Percentiles rank a stretch among this genome's conserved stretches.
These are phyloP conservation scores for Mesembryanthemum crystallinum DNA, from an alignment of 148 eudicot genomes.

Conservation along the genomic window DNA sequence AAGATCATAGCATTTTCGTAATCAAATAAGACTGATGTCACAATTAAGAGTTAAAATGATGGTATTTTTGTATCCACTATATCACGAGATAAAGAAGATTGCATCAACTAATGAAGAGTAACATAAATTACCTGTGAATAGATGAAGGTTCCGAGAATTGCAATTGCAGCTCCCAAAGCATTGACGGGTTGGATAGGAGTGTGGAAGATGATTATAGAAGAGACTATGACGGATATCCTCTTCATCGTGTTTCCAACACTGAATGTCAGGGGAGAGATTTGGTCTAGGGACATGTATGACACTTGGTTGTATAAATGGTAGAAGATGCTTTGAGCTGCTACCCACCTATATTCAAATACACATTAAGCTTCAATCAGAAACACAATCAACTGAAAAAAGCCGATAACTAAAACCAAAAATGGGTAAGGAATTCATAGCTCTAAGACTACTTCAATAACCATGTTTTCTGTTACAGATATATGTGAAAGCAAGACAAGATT, in stretches of 20 bases:
- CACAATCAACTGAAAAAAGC: background rate
- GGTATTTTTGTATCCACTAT: too few species aligned
- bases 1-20: too few species aligned
- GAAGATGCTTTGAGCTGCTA: conserved; percentile 70
- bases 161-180: conserved; percentile 69
- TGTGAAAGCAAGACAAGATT: too few species aligned
- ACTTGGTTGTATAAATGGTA: conserved; percentile 73
- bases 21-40: too few species aligned
- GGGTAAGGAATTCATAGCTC: background rate
- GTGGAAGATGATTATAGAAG: conserved; percentile 67
- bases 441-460: background rate
- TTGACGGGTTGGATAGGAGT: conserved; percentile 59
- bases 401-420: background rate
- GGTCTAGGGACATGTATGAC: conserved; percentile 70
- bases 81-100: too few species aligned
- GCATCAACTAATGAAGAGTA: background rate
- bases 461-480: too few species aligned
- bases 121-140: conserved; percentile 54
- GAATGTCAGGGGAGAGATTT: conserved; percentile 69
- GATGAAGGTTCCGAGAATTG: conserved; percentile 61
- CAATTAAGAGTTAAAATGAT: too few species aligned
- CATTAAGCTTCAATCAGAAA: conserved; percentile 20
- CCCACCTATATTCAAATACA: conserved; percentile 52
- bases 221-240: conserved; percentile 61
- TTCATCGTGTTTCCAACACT: conserved; percentile 75